Conservation (phyloP, 805 yeast genomes). For the Myxozyma neotropica region DNA sequence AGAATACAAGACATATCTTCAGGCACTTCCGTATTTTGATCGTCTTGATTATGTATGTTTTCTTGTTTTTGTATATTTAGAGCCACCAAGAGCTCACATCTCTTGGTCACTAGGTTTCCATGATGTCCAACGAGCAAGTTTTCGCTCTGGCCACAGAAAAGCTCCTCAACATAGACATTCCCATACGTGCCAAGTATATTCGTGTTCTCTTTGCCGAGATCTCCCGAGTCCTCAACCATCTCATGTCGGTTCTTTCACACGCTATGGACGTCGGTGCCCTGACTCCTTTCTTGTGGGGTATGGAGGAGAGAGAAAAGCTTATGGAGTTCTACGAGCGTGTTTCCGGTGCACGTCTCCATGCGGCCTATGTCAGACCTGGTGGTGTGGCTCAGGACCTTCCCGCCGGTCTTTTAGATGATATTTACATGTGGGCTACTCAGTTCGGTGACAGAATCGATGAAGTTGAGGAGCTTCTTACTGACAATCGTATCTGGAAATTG, state of each 20-base stretch:
- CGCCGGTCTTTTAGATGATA: conserved; percentile 82
- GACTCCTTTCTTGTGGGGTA: conserved; percentile 92
- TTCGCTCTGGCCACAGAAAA: conserved; percentile 84
- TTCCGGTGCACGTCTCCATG: conserved; percentile 85
- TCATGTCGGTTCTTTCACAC: conserved; percentile 83
- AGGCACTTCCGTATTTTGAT: conserved; percentile 86
- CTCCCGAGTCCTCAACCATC: conserved; percentile 79
- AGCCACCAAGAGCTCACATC: no score
- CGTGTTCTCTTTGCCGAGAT: conserved; percentile 86
- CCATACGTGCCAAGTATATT: conserved; percentile 80
- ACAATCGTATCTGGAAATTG: conserved; percentile 89
- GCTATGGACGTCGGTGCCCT: conserved; percentile 95
- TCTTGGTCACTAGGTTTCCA: no score
- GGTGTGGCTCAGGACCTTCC: conserved; percentile 90
- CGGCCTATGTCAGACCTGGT: conserved; percentile 89
- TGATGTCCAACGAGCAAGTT: conserved; percentile 91
- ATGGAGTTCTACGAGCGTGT: conserved; percentile 93
- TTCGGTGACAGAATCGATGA: conserved; percentile 92
- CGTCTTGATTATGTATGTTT: conserved; percentile 68
- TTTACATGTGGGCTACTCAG: conserved; percentile 95
- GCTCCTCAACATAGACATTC: conserved; percentile 80
- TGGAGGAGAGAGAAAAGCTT: conserved; percentile 88
- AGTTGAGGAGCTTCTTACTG: conserved; percentile 84
- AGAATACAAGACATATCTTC: conserved; percentile 82
- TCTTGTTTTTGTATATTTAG: conserved; percentile 41